Evolutionary conservation across 139 green algal species (phyloP).

Genomic region (Chlamydomonas sphaeroides): DNA sequence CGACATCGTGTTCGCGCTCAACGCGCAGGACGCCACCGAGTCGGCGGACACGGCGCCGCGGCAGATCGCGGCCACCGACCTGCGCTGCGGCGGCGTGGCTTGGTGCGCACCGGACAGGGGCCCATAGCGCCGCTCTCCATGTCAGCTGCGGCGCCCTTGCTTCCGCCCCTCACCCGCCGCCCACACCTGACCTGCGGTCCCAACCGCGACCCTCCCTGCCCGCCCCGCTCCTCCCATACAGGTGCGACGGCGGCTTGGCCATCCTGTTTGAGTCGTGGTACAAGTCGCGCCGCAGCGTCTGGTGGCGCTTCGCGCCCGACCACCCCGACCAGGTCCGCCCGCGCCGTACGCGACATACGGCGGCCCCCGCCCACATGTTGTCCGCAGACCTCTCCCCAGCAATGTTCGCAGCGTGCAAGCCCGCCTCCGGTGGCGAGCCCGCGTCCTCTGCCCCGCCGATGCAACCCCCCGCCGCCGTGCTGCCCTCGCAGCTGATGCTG

Average conservation of each 20-base stretch:
- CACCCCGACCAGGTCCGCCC: too few relatives aligned
- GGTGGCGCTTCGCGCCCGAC: constrained; percentile 66
- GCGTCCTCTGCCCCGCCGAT: too few relatives aligned
- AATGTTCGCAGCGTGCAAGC: too few relatives aligned
- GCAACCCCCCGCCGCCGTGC: too few relatives aligned
- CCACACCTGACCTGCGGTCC: background rate
- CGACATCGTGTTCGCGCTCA: constrained; percentile 92
- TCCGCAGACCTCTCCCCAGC: too few relatives aligned
- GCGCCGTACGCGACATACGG: too few relatives aligned
- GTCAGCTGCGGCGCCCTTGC: background rate
- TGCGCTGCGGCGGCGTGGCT: constrained; percentile 84
- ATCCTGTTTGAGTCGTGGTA: constrained; percentile 94
- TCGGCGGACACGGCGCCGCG: constrained; percentile 16
- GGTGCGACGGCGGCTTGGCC: constrained; percentile 84
- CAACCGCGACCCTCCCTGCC: background rate
- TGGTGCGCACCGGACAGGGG: too few relatives aligned
- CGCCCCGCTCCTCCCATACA: background rate
- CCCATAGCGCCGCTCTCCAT: too few relatives aligned
- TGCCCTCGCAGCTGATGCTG: too few relatives aligned
- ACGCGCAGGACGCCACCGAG: constrained; percentile 55
- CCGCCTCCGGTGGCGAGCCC: too few relatives aligned
- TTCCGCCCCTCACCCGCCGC: too few relatives aligned
- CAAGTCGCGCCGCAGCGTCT: constrained; percentile 75
- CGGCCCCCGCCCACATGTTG: too few relatives aligned
- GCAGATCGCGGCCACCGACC: constrained; percentile 62